Evolutionary conservation across 164 flowering plant species (phyloP).

Genomic region (Dillenia turbinata): DNA sequence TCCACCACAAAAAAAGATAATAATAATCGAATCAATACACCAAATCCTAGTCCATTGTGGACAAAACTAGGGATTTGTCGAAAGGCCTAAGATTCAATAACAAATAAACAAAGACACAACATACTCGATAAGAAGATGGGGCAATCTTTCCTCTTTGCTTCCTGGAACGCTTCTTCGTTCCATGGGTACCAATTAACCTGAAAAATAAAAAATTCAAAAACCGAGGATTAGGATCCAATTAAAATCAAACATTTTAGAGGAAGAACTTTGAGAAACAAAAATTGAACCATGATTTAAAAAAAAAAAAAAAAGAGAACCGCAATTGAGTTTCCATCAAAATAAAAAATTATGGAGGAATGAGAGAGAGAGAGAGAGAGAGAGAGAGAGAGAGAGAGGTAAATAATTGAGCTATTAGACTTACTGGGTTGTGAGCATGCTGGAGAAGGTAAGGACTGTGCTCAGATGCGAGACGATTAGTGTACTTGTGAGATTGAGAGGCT

Average conservation of each 20-base stretch:
- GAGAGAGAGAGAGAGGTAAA: neutral
- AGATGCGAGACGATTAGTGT: slow-evolving; percentile 72
- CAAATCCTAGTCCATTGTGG: neutral
- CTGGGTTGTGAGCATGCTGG: slow-evolving; percentile 97
- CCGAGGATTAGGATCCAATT: neutral
- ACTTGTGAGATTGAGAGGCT: slow-evolving; percentile 31
- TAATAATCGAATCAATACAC: neutral
- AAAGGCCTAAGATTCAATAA: neutral
- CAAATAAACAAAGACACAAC: neutral
- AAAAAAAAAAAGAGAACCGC: neutral
- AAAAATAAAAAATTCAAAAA: neutral
- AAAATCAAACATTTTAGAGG: neutral
- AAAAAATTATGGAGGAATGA: neutral
- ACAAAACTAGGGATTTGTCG: too few relatives aligned
- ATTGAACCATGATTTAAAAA: slow-evolving; percentile 3
- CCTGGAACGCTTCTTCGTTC: slow-evolving; percentile 91
- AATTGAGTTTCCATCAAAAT: neutral
- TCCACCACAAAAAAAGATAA: neutral
- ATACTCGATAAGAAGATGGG: slow-evolving; percentile 94
- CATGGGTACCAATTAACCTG: slow-evolving; percentile 99
- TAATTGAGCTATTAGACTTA: slow-evolving; percentile 12
- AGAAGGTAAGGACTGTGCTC: slow-evolving; percentile 98
- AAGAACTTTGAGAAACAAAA: neutral
- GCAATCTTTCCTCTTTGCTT: slow-evolving; percentile 65
- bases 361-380: neutral